Percentiles rank a stretch among this genome's conserved stretches.
Conservation (phyloP, 2,329 filamentous ascomycete species). For the Cladophialophora immunda region DNA sequence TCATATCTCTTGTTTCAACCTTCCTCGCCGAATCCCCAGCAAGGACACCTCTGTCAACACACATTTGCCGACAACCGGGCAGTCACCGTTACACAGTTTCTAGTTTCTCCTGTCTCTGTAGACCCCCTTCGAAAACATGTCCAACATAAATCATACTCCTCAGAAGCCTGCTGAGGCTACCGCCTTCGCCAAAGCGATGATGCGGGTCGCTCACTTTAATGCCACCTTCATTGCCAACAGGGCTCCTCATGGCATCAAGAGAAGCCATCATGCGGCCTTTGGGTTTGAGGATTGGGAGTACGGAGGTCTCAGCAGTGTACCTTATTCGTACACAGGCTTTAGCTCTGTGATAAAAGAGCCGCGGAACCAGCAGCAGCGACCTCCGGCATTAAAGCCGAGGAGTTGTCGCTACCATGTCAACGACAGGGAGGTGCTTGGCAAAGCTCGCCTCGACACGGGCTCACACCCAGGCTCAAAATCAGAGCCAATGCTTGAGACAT, state of each 20-base stretch:
- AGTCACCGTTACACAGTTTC: background rate
- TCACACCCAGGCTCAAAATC: background rate
- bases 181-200: background rate
- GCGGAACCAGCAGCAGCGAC: background rate
- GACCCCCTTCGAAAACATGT: background rate
- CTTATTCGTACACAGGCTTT: background rate
- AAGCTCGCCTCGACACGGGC: background rate
- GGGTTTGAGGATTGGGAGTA: background rate
- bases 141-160: background rate
- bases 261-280: constrained; percentile 4
- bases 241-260: constrained; percentile 1
- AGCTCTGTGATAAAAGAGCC: background rate
- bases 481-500: background rate
- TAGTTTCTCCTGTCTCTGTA: background rate
- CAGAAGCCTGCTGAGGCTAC: background rate
- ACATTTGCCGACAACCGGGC: background rate
- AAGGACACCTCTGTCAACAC: background rate
- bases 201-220: background rate
- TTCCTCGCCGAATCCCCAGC: background rate
- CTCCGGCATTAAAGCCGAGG: background rate
- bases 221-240: background rate
- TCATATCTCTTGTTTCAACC: background rate
- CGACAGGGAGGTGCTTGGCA: background rate
- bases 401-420: background rate
- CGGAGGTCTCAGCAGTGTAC: background rate